Base-by-base conservation (phyloP, 257 asterid species). In the Pogostemon cablin region DNA sequence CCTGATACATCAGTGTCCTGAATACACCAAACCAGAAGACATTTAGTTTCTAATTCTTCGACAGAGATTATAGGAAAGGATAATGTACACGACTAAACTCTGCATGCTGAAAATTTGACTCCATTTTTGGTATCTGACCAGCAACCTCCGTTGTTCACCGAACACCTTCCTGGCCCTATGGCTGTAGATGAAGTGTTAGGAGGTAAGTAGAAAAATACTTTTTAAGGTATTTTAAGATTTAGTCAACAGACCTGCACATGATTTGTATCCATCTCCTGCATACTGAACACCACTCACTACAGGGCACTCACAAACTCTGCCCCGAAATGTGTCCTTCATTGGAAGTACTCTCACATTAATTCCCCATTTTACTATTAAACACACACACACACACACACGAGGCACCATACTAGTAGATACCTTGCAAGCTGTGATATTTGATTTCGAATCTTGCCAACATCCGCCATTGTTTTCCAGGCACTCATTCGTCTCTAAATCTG, bases 301-400 rank as follows among this genome's bases (percentile, higher is more conserved):
- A 34, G 98, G 98, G 78, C 98, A 93, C 80, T 87, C 86, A 41
- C 98, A 93, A 60, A 90, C 92, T 81, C 95, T 86, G 62, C 98
- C 98, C 82, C 98, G 76, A 61, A 83, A 93, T 5, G 97, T 93
- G 75, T 93, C 98, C 98, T 90, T 70, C 11, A 79, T 10, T 7
- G 9, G 20, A 62, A 32, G 57, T 6, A 43, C 73, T 10, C 60
- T 20, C 60, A 20, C 42, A 37, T 69, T 11, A 37, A 4, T 6
- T 43, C n/a, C 39, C n/a, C 64, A 4, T 58, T 58, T 37, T 35
- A 20, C 47, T 59, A 37, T 10, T 59, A n/a, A 10, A 38, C 6
- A 53, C 3, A 5, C 2, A 32, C 8, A 50, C 34, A 50, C 35
- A 52, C 35, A 52, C 4, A 12, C 32, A 25, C 32, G 10, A 2